Base-by-base conservation (phyloP, 2,329 filamentous ascomycete genomes). In the Setomelanomma holmii region DNA sequence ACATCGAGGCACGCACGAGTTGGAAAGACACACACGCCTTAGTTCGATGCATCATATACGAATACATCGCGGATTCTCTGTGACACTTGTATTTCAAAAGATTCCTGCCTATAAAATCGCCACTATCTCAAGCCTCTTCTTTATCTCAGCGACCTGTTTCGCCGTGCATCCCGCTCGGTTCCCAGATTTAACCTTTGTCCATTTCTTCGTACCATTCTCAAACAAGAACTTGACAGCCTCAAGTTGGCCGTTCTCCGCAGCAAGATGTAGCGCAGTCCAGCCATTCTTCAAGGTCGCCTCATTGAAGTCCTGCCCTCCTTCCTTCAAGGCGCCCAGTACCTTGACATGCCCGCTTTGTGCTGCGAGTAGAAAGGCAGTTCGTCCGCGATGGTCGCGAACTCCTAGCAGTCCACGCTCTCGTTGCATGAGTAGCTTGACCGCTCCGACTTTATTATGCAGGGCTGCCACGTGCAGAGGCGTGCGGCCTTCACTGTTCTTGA, bases 401-500 rank as follows among this genome's bases (percentile, higher is more conserved):
- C 20, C 14, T 2, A 59, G 56, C 12, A 61, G 34, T 23, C 30
- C 40, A 1, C 19, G 22, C 7, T 47, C 43, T 38, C 56, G 49
- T 24, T 53, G 45, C 1, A 64, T 40, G 8, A 64, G 34, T 3
- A 55, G 22, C 11, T 53, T 60, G 19, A 56, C 52, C 1, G 51
- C 51, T 22, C 50, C 45, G 4, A 45, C 51, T 10, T 45, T 48
- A 19, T 58, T 53, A 16, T 49, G 41, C 1, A 60, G 7, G 4
- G 54, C 58, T 4, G 61, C 58, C 10, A 64, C 51, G 27, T 61
- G 61, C 1, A 64, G 30, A 16, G 58, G 46, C 12, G 58, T 61
- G 7, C 51, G 49, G n/a, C 49, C 56, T 12, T 58, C 56, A 7
- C 40, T n/a, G n/a, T 61, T 60, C 22, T 52, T 60, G 19, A 62